Conservation (phyloP, 805 yeast genomes). For the Wickerhamomyces subpelliculosus region DNA sequence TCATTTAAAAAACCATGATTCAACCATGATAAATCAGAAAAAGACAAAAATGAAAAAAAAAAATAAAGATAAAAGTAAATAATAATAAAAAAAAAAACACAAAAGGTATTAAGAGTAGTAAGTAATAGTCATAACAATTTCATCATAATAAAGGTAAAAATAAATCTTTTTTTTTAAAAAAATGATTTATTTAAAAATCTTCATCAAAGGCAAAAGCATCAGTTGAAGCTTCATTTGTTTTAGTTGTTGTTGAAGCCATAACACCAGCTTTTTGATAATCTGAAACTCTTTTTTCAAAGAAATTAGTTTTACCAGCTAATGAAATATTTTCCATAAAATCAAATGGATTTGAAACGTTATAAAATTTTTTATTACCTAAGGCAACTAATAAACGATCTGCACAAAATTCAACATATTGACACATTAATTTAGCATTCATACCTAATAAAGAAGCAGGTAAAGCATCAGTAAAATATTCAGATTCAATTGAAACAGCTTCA, state of each 20-base stretch:
- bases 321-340: slow-evolving; percentile 99
- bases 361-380: slow-evolving; percentile 84
- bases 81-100: neutral
- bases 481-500: slow-evolving; percentile 93
- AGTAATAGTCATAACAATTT: slow-evolving; percentile 2
- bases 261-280: slow-evolving; percentile 99
- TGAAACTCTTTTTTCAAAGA: slow-evolving; percentile 97
- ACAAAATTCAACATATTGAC: slow-evolving; percentile 95
- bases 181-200: slow-evolving; percentile 56
- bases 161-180: too few relatives aligned
- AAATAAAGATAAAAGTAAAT: too few relatives aligned
- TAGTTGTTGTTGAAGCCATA: slow-evolving; percentile 75
- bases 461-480: slow-evolving; percentile 92
- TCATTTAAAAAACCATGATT: too few relatives aligned
- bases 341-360: slow-evolving; percentile 87
- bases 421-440: slow-evolving; percentile 91
- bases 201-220: slow-evolving; percentile 81
- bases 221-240: slow-evolving; percentile 39
- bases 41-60: too few relatives aligned
- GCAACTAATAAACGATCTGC: slow-evolving; percentile 94
- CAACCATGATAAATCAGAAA: too few relatives aligned
- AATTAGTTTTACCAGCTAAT: slow-evolving; percentile 96
- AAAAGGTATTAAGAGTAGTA: neutral
- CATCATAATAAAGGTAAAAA: slow-evolving; percentile 4
- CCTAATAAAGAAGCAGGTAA: slow-evolving; percentile 90